These are phyloP conservation scores for Aspergillus carbonarius DNA, from an alignment of 2,329 filamentous ascomycete genomes.

Conservation along the genomic window DNA sequence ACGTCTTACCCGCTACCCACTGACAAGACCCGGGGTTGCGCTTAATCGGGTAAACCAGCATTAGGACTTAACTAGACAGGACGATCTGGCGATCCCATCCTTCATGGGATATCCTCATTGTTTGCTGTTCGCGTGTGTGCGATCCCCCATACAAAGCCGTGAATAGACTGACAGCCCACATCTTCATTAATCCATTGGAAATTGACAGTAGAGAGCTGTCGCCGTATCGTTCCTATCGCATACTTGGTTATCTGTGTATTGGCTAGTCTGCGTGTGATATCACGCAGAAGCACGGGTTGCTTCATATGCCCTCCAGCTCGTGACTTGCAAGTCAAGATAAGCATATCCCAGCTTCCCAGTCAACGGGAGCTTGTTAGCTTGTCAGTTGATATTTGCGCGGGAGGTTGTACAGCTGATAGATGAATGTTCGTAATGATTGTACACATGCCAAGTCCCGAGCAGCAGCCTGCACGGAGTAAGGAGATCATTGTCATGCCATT, in stretches of 20 bases:
- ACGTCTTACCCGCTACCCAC: constrained; percentile 2
- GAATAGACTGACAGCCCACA: background rate
- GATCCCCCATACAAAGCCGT: background rate
- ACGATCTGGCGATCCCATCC: constrained; percentile 22
- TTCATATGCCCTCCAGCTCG: background rate
- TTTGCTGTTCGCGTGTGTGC: constrained; percentile 13
- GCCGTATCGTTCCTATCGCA: background rate
- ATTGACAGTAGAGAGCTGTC: background rate
- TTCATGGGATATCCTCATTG: background rate
- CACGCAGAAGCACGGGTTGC: background rate
- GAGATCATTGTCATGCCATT: background rate
- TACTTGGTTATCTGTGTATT: background rate
- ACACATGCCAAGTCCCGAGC: background rate
- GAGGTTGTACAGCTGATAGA: background rate
- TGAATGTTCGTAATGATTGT: background rate
- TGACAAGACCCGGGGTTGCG: constrained; percentile 1
- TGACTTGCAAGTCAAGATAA: constrained; percentile 4
- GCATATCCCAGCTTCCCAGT: background rate
- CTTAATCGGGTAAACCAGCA: constrained; percentile 4
- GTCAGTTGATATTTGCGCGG: constrained; percentile 5
- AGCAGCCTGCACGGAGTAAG: background rate
- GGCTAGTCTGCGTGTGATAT: background rate
- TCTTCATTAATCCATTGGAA: background rate
- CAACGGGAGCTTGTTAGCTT: background rate
- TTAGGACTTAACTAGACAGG: constrained; percentile 8